phyloP scores from a whole-genome alignment of 2,329 filamentous ascomycete genomes.

The Fusarium devonianum region DNA sequence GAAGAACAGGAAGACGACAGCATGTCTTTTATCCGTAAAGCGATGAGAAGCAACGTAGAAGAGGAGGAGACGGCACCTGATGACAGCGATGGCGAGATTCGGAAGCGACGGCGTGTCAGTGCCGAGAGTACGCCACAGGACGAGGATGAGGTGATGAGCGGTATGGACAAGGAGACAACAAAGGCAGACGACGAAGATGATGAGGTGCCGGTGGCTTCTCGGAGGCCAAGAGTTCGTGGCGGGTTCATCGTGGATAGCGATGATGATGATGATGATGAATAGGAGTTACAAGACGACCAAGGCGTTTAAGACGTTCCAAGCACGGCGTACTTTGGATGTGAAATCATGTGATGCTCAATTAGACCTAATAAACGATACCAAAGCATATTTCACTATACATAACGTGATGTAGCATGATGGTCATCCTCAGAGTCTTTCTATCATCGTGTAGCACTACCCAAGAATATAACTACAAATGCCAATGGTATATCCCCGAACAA shows the following conservation, averaged over 20 bases:
- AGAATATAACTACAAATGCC: not conserved
- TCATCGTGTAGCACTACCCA: too few relatives aligned
- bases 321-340: constrained; percentile 1
- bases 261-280: constrained; percentile 64
- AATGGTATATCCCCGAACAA: constrained; percentile 19
- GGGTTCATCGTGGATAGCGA: constrained; percentile 68
- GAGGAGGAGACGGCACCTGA: constrained; percentile 39
- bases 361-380: constrained; percentile 22
- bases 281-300: constrained; percentile 1
- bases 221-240: constrained; percentile 55
- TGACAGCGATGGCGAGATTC: constrained; percentile 45
- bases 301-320: constrained; percentile 22
- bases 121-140: constrained; percentile 17
- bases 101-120: constrained; percentile 49
- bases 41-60: constrained; percentile 37
- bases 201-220: constrained; percentile 40
- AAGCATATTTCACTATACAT: too few relatives aligned
- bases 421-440: too few relatives aligned
- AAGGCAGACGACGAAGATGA: constrained; percentile 44
- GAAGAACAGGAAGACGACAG: constrained; percentile 39
- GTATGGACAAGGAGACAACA: constrained; percentile 40
- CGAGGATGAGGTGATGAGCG: constrained; percentile 32
- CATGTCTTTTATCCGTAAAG: constrained; percentile 29
- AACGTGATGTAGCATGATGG: too few relatives aligned
- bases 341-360: too few relatives aligned